Base-by-base conservation (phyloP, 129 eudicot genomes). In the Chrysanthemum seticuspe region DNA sequence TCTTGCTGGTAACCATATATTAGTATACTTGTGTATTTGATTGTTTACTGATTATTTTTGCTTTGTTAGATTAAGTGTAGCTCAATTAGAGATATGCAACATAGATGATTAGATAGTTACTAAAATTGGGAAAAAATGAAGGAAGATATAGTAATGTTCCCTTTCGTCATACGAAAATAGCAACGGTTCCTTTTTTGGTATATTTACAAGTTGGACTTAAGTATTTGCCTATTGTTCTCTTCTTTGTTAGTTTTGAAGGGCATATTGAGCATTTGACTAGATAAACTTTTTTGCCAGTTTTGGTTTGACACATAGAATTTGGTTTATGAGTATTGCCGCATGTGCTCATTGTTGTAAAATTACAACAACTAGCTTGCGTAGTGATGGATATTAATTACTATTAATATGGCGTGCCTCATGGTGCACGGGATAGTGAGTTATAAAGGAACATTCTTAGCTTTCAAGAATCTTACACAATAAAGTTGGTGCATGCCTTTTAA, bases 1-100 rank as follows among this genome's bases (percentile, higher is more conserved):
- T 62, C 69, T 86, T 49, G 96, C 99, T 48, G 99, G 99, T 95
- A 90, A 65, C 3, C 10, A 49, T 15, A 10, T 31, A 9, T 15
- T 65, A 0, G 13, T 65, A 9, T 40, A 40, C 27, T 29, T 29
- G 64, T 6, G 23, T 11, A 36, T 9, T 65, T 13, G 19, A 8
- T 34, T 40, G 53, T 13, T 1, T 6, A 2, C 23, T 36, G 14
- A 40, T 15, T 36, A 16, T 40, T 25, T 10, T 62, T 62, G 44
- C 67, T 59, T 0, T 59, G 8, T 59, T 59, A 59, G 64, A 59
- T 40, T 10, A 25, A 27, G 2, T 27, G 2, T 61, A 61, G 66
- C 44, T 62, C 18, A 13, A 0, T 13, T 13, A 11, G 18, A 62
- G 66, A 29, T 62, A 62, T 14, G 67, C 19, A 11, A 13, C 47